These are phyloP conservation scores for Postia placenta DNA, from an alignment of 768 basidiomycete genomes.

Conservation along the genomic window DNA sequence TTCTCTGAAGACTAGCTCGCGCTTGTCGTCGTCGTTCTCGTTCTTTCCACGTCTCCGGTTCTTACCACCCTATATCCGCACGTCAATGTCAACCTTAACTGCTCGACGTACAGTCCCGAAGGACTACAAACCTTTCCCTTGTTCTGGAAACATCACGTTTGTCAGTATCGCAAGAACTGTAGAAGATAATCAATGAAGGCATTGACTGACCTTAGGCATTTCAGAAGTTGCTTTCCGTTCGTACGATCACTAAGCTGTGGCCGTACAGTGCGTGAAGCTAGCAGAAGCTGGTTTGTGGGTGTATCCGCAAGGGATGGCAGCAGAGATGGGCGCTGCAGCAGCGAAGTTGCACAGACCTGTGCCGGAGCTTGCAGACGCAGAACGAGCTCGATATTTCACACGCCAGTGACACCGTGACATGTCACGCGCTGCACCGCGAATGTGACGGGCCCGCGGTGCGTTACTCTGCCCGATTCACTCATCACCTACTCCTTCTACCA, in stretches of 20 bases:
- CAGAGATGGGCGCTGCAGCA: not conserved
- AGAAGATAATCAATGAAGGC: not conserved
- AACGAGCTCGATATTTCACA: conserved; percentile 2
- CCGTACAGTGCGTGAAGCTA: not conserved
- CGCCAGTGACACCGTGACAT: conserved; percentile 9
- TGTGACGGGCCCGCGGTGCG: conserved; percentile 17
- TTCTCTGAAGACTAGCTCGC: conserved; percentile 97
- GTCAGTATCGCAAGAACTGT: conserved; percentile 13
- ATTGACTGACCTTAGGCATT: conserved; percentile 45
- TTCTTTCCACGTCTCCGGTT: conserved; percentile 99
- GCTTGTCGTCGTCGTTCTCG: conserved; percentile 98
- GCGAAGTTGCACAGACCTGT: not conserved
- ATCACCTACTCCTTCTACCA: conserved; percentile 2
- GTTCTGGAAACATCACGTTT: conserved; percentile 38
- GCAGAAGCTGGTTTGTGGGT: not conserved
- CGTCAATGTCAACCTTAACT: conserved; percentile 5
- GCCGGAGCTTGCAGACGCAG: not conserved
- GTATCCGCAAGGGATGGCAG: conserved; percentile 2
- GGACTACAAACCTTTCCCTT: conserved; percentile 59
- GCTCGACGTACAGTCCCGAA: not conserved
- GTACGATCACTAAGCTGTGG: not conserved
- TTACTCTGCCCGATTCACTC: conserved; percentile 11
- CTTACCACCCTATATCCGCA: conserved; percentile 79
- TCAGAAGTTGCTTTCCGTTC: conserved; percentile 9
- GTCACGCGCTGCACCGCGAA: not conserved